phyloP scores from a whole-genome alignment of 257 asterid genomes.

The Solanum pimpinellifolium region DNA sequence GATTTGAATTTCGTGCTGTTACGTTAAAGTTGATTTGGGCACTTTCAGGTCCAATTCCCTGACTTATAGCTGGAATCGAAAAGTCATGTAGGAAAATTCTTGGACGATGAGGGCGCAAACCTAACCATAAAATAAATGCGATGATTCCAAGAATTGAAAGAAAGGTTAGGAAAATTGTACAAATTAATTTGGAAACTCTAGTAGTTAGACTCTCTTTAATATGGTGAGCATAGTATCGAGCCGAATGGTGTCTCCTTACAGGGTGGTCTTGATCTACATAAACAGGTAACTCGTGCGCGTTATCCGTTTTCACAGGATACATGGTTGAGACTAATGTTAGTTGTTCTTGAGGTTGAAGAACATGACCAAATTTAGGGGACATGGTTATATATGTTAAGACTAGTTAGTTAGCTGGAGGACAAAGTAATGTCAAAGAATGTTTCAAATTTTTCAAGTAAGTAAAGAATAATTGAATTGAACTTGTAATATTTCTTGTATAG shows the following conservation, averaged over 20 bases:
- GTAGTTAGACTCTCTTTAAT: slow-evolving; percentile 74
- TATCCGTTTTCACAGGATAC: slow-evolving; percentile 7
- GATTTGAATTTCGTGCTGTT: slow-evolving; percentile 61
- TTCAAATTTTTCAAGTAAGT: background rate
- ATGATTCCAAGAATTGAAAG: slow-evolving; percentile 56
- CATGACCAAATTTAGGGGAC: background rate
- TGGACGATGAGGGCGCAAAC: slow-evolving; percentile 90
- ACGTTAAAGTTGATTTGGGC: slow-evolving; percentile 46
- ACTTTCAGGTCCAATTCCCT: slow-evolving; percentile 20
- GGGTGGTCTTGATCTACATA: slow-evolving; percentile 15
- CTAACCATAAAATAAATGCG: slow-evolving; percentile 75
- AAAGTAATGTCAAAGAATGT: background rate
- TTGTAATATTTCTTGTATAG: background rate
- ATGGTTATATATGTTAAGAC: background rate
- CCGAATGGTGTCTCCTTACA: slow-evolving; percentile 52
- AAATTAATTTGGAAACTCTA: slow-evolving; percentile 55
- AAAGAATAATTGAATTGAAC: background rate
- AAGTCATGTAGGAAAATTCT: slow-evolving; percentile 49
- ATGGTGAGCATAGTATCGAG: slow-evolving; percentile 69
- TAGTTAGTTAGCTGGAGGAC: background rate
- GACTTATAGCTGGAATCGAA: slow-evolving; percentile 40
- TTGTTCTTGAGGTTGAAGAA: background rate
- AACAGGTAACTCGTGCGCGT: slow-evolving; percentile 20
- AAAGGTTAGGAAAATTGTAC: slow-evolving; percentile 46
- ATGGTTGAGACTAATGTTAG: background rate